Base-by-base conservation (phyloP, 2,329 filamentous ascomycete species). In the Grosmannia huntii region DNA sequence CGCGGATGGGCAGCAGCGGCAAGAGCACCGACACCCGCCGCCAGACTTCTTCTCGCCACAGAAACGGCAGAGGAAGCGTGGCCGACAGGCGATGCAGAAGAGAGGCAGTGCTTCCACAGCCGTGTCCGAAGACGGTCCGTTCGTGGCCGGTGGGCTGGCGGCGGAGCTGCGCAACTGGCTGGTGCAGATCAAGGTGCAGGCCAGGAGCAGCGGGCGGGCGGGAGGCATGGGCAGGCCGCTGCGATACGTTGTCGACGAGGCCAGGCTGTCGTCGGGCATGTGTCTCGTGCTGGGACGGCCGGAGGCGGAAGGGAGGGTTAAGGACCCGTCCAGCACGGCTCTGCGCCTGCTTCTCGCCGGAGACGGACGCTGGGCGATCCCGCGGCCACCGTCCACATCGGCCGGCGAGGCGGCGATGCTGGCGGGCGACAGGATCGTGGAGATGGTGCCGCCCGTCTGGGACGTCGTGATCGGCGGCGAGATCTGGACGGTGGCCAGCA, bases 141-240 rank as follows among this genome's bases (percentile, higher is more conserved):
- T 74, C 54, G 59, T 73, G 5, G 62, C 70, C 0, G 72, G 72
- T 16, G 73, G 74, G 0, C 67, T 76, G 14, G 74, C 74, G 3
- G 68, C 72, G 2, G 70, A 72, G 59, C 64, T 76, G 10, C 69
- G 73, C 7, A 70, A 73, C 65, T 76, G 74, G 74, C 69, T 76
- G 36, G 68, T 76, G 46, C 72, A 73, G 54, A 68, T 73, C 48
- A 74, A 75, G 38, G 68, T 75, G 46, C 71, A 73, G 53, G 67
- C 73, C 60, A 68, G 69, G 1, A 65, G 64, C 19, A 62, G 61
- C 60, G 14, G 55, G 58, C n/a, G 56, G 55, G 44, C 19, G 27
- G 14, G 28, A 10, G 33, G 54, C 52, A 57, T 9, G 65, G 65
- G 6, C 19, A 44, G 41, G 41, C 16, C 41, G 6, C 7, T 11